These are phyloP conservation scores for Luffa acutangula DNA, from an alignment of 306 rosid species.

Conservation along the genomic window DNA sequence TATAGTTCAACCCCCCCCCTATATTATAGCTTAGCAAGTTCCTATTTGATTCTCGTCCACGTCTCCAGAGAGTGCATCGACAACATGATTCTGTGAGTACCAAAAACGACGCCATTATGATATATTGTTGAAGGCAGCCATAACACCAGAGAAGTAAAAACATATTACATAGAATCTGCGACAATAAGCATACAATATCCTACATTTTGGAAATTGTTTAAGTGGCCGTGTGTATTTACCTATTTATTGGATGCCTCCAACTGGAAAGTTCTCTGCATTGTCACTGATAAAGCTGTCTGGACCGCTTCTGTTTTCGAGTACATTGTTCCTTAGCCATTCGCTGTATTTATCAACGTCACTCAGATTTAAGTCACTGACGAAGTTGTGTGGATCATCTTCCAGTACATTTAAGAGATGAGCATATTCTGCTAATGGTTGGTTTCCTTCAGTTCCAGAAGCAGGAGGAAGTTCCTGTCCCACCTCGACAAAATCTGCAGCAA, in stretches of 20 bases:
- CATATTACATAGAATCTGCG: background rate
- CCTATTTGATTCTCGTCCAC: background rate
- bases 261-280: background rate
- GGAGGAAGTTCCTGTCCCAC: background rate
- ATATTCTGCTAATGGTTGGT: background rate
- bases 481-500: background rate
- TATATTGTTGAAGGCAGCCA: background rate
- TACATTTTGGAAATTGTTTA: background rate
- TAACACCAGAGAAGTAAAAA: background rate
- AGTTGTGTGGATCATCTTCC: background rate
- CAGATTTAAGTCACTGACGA: background rate
- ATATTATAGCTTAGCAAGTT: background rate
- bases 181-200: background rate
- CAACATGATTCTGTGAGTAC: background rate
- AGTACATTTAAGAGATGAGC: background rate
- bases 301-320: conserved; percentile 1
- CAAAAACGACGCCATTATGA: background rate
- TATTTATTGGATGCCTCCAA: background rate
- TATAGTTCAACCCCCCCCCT: too few relatives aligned
- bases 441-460: background rate
- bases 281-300: background rate
- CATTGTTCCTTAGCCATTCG: conserved; percentile 1
- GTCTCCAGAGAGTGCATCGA: background rate
- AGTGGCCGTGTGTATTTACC: background rate
- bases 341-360: conserved; percentile 2